Percentiles rank a stretch among this genome's conserved stretches.
phyloP scores from a whole-genome alignment of 768 basidiomycete species.

The Dendrothele bispora region DNA sequence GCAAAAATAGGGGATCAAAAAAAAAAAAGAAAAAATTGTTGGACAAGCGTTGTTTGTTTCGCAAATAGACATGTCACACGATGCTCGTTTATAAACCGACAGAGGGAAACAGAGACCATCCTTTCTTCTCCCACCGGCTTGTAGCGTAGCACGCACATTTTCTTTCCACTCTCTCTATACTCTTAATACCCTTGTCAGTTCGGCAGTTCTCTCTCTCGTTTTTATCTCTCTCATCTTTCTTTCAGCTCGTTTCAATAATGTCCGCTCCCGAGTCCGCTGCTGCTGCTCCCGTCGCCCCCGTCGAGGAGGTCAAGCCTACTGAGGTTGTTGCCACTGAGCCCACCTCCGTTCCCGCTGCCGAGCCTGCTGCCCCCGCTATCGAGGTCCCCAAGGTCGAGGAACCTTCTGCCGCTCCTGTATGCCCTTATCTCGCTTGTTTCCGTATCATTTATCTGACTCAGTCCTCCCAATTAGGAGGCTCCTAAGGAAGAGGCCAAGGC shows the following conservation, averaged over 20 bases:
- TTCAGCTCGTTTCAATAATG: constrained; percentile 76
- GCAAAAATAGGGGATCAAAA: not conserved
- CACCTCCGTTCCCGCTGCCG: constrained; percentile 36
- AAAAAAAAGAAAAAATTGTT: not conserved
- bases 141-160: constrained; percentile 55
- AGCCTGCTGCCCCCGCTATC: constrained; percentile 33
- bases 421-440: constrained; percentile 5
- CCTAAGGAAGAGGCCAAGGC: constrained; percentile 40
- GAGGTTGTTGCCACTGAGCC: constrained; percentile 43
- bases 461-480: constrained; percentile 31
- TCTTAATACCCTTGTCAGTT: constrained; percentile 54
- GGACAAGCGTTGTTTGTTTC: not conserved
- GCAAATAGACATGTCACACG: too few species aligned
- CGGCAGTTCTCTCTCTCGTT: constrained; percentile 29
- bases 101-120: too few species aligned
- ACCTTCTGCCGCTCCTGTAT: constrained; percentile 25
- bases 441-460: constrained; percentile 6
- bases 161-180: constrained; percentile 63
- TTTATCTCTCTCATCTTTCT: constrained; percentile 16
- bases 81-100: too few species aligned
- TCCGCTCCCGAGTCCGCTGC: constrained; percentile 66
- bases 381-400: constrained; percentile 45
- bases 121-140: constrained; percentile 47
- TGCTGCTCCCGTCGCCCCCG: constrained; percentile 41
- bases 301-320: constrained; percentile 54